Conservation (phyloP, 1,139 yeast species). For the Suhomyces bokatorum region DNA sequence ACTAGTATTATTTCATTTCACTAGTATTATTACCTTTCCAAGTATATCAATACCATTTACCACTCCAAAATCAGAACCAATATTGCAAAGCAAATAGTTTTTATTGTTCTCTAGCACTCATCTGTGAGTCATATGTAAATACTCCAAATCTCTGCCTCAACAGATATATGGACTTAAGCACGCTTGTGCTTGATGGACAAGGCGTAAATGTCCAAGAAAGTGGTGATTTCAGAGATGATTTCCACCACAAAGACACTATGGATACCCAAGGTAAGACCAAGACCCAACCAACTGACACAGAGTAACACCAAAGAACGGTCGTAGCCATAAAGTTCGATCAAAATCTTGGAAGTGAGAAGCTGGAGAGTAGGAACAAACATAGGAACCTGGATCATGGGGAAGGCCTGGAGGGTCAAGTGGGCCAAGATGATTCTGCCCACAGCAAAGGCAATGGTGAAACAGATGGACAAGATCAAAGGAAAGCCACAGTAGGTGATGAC, state of each 20-base stretch:
- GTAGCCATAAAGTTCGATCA: constrained; percentile 41
- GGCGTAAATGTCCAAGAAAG: constrained; percentile 82
- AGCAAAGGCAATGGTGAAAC: constrained; percentile 73
- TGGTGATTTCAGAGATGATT: constrained; percentile 79
- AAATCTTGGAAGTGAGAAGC: constrained; percentile 41
- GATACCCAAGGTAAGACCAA: constrained; percentile 74
- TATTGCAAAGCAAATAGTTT: too few species aligned
- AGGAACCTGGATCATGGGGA: constrained; percentile 74
- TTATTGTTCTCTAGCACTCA: too few species aligned
- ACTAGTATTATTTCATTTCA: too few species aligned
- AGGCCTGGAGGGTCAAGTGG: constrained; percentile 76
- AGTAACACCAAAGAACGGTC: constrained; percentile 40
- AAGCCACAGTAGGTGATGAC: constrained; percentile 50
- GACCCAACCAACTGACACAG: constrained; percentile 65
- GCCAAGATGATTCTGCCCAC: constrained; percentile 91
- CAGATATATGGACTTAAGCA: too few species aligned
- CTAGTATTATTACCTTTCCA: too few species aligned
- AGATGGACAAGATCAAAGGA: constrained; percentile 68
- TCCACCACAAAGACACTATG: constrained; percentile 81
- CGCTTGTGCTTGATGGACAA: constrained; percentile 80
- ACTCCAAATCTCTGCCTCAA: background rate
- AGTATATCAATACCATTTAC: too few species aligned
- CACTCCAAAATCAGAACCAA: too few species aligned
- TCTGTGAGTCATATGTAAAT: too few species aligned
- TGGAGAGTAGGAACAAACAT: constrained; percentile 67